Base-by-base conservation (phyloP, 345 rosid genomes). In the Gossypium raimondii region DNA sequence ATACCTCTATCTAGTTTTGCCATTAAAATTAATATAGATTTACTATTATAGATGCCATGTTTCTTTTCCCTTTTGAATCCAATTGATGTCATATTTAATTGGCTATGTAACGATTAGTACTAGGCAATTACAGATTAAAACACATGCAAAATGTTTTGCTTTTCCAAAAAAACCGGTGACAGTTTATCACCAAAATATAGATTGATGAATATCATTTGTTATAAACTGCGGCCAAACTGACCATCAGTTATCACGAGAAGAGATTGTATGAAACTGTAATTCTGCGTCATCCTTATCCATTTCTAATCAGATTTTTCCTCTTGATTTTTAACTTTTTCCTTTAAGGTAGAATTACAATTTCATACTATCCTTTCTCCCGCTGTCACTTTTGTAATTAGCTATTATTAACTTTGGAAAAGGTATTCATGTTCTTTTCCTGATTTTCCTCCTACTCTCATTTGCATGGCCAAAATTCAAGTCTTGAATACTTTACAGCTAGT, bases 301-400 rank as follows among this genome's bases (percentile, higher is more conserved):
- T 34, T 34, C 38, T 1, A 34, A 4, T 4, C 0, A 4, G 6
- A 4, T 34, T 34, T 34, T 34, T 34, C 1, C 3, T 34, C 34
- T 4, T 34, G 4, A 34, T 34, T 34, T 34, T 34, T 0, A 34
- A 34, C 0, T 34, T 34, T 27, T 34, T 34, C 0, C 38, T 29
- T 34, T 0, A 34, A 34, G 0, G 1, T 34, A 0, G 1, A 4
- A 29, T 4, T 0, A 29, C 4, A 4, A 0, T 29, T 29, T 29
- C 0, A 4, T 29, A 4, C 38, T 3, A 34, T 4, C 0, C 5
- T 29, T 29, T 4, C 1, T 4, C 38, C 0, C 1, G 0, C 41
- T 0, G 1, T 34, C 1, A 34, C 1, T 34, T 5, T 34, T 5
- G 7, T 34, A 34, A 34, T 34, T 34, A 34, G 6, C 41, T 34